phyloP scores from a whole-genome alignment of 331 rosid genomes.

The Malus hybrid region DNA sequence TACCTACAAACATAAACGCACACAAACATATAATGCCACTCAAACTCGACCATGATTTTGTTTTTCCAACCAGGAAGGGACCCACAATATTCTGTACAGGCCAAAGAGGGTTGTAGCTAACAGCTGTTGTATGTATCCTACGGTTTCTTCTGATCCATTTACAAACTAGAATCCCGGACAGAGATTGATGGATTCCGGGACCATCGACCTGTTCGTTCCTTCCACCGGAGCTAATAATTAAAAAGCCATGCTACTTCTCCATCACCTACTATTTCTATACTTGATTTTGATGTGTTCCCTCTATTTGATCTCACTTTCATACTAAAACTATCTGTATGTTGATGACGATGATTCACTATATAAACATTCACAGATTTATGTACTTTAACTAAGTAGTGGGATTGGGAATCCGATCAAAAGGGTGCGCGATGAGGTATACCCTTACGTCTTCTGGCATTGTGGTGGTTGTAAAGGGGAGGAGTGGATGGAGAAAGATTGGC shows the following conservation, averaged over 20 bases:
- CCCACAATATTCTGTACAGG: slow-evolving; percentile 6
- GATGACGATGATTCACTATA: background rate
- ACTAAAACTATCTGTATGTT: background rate
- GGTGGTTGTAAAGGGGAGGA: slow-evolving; percentile 36
- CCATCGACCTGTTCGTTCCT: background rate
- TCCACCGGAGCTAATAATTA: background rate
- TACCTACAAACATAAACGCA: background rate
- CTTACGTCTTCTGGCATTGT: slow-evolving; percentile 40
- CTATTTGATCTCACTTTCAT: background rate
- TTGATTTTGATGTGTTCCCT: background rate
- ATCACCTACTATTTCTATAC: background rate
- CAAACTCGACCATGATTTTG: background rate
- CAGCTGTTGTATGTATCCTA: background rate
- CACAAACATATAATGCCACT: background rate
- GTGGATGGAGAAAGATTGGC: slow-evolving; percentile 29
- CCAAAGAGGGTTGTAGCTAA: background rate
- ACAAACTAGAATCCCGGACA: background rate
- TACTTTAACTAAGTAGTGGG: background rate
- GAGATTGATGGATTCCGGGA: background rate
- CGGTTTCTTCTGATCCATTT: background rate
- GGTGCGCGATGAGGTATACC: slow-evolving; percentile 52
- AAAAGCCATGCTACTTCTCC: background rate
- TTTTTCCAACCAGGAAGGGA: background rate
- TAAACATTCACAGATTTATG: background rate
- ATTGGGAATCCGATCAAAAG: slow-evolving; percentile 15